Conservation (phyloP, 371 early-diverging fungal species). For the Lichtheimia corymbifera region DNA sequence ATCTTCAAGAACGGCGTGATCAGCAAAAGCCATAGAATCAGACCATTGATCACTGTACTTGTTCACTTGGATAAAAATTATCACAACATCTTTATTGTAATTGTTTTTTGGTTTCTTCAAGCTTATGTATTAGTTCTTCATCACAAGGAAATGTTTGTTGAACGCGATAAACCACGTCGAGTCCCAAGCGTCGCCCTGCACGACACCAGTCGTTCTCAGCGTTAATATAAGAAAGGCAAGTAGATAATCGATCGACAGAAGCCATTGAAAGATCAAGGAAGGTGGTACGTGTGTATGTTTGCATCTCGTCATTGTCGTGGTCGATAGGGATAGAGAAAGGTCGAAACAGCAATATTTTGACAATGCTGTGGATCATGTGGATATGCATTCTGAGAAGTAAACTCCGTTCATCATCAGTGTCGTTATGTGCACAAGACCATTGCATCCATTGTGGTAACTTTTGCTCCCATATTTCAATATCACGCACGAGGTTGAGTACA, state of each 20-base stretch:
- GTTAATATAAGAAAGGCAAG: conserved; percentile 13
- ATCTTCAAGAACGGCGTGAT: conserved; percentile 47
- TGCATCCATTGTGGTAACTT: conserved; percentile 31
- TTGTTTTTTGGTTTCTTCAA: conserved; percentile 1
- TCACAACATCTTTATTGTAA: neutral
- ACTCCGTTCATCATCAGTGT: neutral
- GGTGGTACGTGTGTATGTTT: conserved; percentile 43
- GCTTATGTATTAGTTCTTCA: conserved; percentile 22
- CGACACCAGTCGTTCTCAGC: conserved; percentile 17
- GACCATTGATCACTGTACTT: too few relatives aligned
- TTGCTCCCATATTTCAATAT: conserved; percentile 45
- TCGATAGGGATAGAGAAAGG: conserved; percentile 31
- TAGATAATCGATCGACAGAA: conserved; percentile 28
- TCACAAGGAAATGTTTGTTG: conserved; percentile 35
- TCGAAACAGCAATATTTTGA: conserved; percentile 40
- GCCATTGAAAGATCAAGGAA: conserved; percentile 43
- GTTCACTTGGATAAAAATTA: too few relatives aligned
- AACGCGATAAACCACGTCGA: conserved; percentile 32
- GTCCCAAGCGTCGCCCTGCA: conserved; percentile 20
- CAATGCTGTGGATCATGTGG: conserved; percentile 37
- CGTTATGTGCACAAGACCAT: conserved; percentile 16
- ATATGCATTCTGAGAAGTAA: conserved; percentile 20
- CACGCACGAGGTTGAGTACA: conserved; percentile 37
- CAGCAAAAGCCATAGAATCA: conserved; percentile 6
- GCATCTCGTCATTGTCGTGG: conserved; percentile 20